Evolutionary conservation across 2,329 filamentous ascomycete genomes (phyloP).

Genomic region (Exophiala alcalophila): DNA sequence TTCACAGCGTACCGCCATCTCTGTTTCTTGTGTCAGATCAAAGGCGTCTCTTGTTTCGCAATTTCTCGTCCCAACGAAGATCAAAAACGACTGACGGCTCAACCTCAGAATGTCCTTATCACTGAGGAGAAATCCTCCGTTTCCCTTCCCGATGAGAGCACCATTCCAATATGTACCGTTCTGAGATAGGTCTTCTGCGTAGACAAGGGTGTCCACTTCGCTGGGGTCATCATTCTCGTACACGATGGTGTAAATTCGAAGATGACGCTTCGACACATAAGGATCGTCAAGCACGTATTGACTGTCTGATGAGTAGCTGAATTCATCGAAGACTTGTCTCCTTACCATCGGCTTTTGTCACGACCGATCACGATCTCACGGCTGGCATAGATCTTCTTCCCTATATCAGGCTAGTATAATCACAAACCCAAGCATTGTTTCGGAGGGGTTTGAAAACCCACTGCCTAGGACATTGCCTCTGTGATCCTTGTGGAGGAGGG

Average conservation of each 20-base stretch:
- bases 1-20: constrained; percentile 36
- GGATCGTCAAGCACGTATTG: constrained; percentile 37
- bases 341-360: constrained; percentile 36
- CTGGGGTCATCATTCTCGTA: constrained; percentile 40
- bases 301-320: constrained; percentile 31
- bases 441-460: constrained; percentile 12
- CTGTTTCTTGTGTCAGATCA: constrained; percentile 33
- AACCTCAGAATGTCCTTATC: constrained; percentile 40
- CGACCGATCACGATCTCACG: constrained; percentile 40
- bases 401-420: constrained; percentile 25
- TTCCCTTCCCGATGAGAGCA: constrained; percentile 35
- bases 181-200: constrained; percentile 43
- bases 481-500: constrained; percentile 17
- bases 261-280: constrained; percentile 41
- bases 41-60: constrained; percentile 23
- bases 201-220: constrained; percentile 42
- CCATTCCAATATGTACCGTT: constrained; percentile 44
- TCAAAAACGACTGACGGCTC: constrained; percentile 24
- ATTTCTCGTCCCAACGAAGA: constrained; percentile 28
- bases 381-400: constrained; percentile 32
- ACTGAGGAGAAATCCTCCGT: constrained; percentile 38
- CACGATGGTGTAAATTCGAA: constrained; percentile 44
- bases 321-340: constrained; percentile 3
- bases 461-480: constrained; percentile 20
- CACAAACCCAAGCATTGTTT: background rate